These are phyloP conservation scores for Royoungia palumana DNA, from an alignment of 768 basidiomycete genomes.

Conservation along the genomic window DNA sequence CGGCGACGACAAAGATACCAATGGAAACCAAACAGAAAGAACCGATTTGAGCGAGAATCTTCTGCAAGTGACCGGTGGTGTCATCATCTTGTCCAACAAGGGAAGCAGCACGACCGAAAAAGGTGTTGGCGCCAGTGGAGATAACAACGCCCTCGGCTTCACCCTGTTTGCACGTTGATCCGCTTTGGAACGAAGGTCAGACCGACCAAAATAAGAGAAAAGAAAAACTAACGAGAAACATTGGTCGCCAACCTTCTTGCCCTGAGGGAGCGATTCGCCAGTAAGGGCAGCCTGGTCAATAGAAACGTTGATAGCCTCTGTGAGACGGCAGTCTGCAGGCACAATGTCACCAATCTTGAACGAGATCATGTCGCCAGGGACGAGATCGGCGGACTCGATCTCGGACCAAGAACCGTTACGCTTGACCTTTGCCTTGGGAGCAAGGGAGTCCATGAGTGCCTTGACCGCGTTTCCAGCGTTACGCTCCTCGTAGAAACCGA, in stretches of 20 bases:
- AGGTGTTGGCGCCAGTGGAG: slow-evolving; percentile 95
- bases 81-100: slow-evolving; percentile 98
- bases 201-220: neutral
- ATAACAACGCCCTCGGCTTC: slow-evolving; percentile 99
- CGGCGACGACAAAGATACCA: slow-evolving; percentile 91
- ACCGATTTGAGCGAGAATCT: slow-evolving; percentile 96
- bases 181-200: slow-evolving; percentile 41
- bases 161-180: slow-evolving; percentile 98
- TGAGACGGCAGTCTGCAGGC: slow-evolving; percentile 95
- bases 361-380: slow-evolving; percentile 92
- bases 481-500: slow-evolving; percentile 98
- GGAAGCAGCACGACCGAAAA: slow-evolving; percentile 98
- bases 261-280: slow-evolving; percentile 91
- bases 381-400: slow-evolving; percentile 85
- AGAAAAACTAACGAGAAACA: slow-evolving; percentile 87
- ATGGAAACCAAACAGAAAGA: slow-evolving; percentile 97
- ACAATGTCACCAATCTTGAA: slow-evolving; percentile 99
- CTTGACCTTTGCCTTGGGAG: slow-evolving; percentile 94
- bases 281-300: slow-evolving; percentile 99
- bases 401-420: slow-evolving; percentile 84
- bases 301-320: slow-evolving; percentile 94
- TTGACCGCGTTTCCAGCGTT: slow-evolving; percentile 99
- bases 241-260: slow-evolving; percentile 92
- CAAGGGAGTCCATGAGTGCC: slow-evolving; percentile 98
- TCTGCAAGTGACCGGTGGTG: slow-evolving; percentile 96